A percentile compares a stretch with the other conserved stretches of the same genome.
Conservation (phyloP, 805 yeast genomes). For the Maudiozyma barnettii region DNA sequence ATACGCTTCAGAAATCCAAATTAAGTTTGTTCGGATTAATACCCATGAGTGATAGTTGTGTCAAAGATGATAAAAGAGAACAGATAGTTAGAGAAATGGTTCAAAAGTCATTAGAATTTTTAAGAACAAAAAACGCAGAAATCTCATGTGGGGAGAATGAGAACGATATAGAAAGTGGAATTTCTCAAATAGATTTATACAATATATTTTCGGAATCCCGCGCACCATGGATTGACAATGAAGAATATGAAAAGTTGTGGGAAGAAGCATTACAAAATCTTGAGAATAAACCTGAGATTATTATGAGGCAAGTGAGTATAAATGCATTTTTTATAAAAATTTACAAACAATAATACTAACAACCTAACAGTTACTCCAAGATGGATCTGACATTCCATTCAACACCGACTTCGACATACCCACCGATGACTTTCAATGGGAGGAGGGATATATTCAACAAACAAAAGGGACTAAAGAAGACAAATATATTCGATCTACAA, state of each 20-base stretch:
- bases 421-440: constrained; percentile 32
- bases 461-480: constrained; percentile 25
- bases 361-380: constrained; percentile 17
- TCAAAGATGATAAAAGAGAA: constrained; percentile 63
- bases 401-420: constrained; percentile 30
- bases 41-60: constrained; percentile 57
- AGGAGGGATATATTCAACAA: constrained; percentile 32
- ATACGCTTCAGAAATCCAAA: constrained; percentile 35
- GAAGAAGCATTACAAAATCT: constrained; percentile 48
- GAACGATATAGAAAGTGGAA: constrained; percentile 43
- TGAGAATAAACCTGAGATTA: constrained; percentile 57
- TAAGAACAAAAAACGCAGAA: constrained; percentile 61
- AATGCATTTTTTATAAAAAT: constrained; percentile 2
- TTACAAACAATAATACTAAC: constrained; percentile 15
- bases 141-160: constrained; percentile 45
- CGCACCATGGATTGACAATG: constrained; percentile 32
- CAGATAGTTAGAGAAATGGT: constrained; percentile 58
- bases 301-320: constrained; percentile 63
- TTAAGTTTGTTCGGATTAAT: constrained; percentile 40
- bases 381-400: constrained; percentile 29
- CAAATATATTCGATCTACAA: constrained; percentile 64
- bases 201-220: constrained; percentile 37
- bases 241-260: constrained; percentile 67
- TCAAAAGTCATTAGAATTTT: constrained; percentile 52
- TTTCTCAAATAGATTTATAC: constrained; percentile 41